Evolutionary conservation across 1,284 basidiomycete genomes (phyloP).

Genomic region (Malassezia furfur): DNA sequence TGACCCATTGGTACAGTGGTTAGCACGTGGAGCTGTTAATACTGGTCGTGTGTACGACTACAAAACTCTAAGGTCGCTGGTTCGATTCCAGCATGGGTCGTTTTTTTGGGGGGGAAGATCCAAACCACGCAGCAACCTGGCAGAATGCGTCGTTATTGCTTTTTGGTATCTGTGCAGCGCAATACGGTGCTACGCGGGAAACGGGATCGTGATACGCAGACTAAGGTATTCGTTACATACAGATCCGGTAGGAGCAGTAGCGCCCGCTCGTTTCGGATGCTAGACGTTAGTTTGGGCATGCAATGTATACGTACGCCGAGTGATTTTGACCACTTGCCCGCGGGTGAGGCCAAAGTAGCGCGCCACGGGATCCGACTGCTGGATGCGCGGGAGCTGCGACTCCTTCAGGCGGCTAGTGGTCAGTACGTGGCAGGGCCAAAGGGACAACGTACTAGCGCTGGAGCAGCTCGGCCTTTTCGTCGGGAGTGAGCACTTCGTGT

Average conservation of each 20-base stretch:
- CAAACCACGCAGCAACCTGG: no score
- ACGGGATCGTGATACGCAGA: not conserved
- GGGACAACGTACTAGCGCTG: constrained; percentile 74
- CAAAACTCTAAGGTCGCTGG: constrained; percentile 23
- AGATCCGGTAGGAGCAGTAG: constrained; percentile 84
- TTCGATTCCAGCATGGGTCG: constrained; percentile 23
- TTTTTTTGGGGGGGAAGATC: constrained; percentile 2
- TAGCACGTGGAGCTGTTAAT: constrained; percentile 24
- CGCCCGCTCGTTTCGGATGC: constrained; percentile 93
- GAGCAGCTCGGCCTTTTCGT: constrained; percentile 78
- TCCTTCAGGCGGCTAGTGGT: constrained; percentile 80
- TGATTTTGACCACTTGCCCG: constrained; percentile 97
- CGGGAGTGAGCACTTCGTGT: constrained; percentile 75
- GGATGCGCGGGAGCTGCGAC: constrained; percentile 93
- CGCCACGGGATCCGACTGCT: constrained; percentile 88
- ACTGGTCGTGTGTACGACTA: constrained; percentile 17
- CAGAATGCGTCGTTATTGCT: no score
- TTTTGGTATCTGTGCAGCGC: no score
- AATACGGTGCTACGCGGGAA: not conserved
- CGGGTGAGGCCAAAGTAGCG: constrained; percentile 90
- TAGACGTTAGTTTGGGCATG: constrained; percentile 4
- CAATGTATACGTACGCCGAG: constrained; percentile 51
- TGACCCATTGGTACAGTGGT: constrained; percentile 23
- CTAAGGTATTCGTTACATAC: constrained; percentile 24
- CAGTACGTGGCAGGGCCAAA: not conserved